phyloP scores from a whole-genome alignment of 768 basidiomycete genomes.

The Porpolomopsis calyptriformis region DNA sequence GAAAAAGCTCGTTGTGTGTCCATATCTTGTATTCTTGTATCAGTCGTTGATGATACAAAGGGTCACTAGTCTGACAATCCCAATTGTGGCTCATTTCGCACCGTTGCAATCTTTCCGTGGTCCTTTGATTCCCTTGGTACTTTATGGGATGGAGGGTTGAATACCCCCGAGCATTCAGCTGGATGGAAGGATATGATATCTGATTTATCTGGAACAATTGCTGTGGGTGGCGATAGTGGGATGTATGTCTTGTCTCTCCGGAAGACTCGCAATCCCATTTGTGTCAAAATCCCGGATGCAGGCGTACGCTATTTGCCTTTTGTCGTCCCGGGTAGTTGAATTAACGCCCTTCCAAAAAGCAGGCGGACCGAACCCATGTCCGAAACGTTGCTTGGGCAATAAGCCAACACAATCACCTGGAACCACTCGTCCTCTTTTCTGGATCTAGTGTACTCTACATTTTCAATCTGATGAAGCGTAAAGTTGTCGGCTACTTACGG shows the following conservation, averaged over 20 bases:
- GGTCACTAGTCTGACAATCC: constrained; percentile 18
- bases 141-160: constrained; percentile 28
- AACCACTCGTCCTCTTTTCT: constrained; percentile 54
- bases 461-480: constrained; percentile 33
- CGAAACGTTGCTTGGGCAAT: constrained; percentile 48
- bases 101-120: constrained; percentile 43
- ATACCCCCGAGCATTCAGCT: constrained; percentile 20
- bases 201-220: constrained; percentile 41
- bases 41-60: neutral
- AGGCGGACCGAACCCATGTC: neutral
- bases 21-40: neutral
- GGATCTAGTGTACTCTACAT: constrained; percentile 46
- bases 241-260: constrained; percentile 29
- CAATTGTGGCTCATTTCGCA: constrained; percentile 25
- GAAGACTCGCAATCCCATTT: constrained; percentile 22
- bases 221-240: constrained; percentile 30
- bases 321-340: neutral
- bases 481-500: constrained; percentile 39
- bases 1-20: neutral
- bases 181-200: constrained; percentile 38
- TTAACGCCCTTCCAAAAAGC: neutral
- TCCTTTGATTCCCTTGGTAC: constrained; percentile 24
- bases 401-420: constrained; percentile 28
- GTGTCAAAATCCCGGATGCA: constrained; percentile 28
- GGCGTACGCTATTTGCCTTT: constrained; percentile 7